A percentile compares a stretch with the other conserved stretches of the same genome.
These are phyloP conservation scores for Physaria fendleri DNA, from an alignment of 345 rosid species.

Conservation along the genomic window DNA sequence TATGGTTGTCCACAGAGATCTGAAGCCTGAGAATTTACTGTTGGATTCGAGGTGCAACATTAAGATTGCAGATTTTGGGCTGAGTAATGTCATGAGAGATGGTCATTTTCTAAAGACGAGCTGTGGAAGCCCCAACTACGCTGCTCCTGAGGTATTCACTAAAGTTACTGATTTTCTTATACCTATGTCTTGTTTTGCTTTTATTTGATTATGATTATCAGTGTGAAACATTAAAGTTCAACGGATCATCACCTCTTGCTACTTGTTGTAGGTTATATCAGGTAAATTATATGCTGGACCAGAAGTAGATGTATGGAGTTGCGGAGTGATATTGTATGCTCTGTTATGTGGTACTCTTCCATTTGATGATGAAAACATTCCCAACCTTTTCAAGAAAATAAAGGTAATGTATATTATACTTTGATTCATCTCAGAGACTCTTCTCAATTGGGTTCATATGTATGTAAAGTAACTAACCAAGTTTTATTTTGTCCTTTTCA, in stretches of 20 bases:
- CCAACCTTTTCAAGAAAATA: slow-evolving; percentile 85
- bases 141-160: slow-evolving; percentile 60
- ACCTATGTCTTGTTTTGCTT: not conserved
- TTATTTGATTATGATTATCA: not conserved
- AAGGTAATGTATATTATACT: slow-evolving; percentile 41
- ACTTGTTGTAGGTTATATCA: slow-evolving; percentile 61
- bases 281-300: slow-evolving; percentile 92
- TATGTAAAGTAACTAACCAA: not conserved
- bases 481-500: slow-evolving; percentile 24
- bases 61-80: slow-evolving; percentile 94
- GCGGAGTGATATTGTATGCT: slow-evolving; percentile 91
- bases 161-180: not conserved
- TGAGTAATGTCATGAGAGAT: slow-evolving; percentile 91
- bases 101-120: slow-evolving; percentile 91
- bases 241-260: not conserved
- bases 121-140: slow-evolving; percentile 97
- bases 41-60: slow-evolving; percentile 85
- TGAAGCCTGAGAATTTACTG: slow-evolving; percentile 91
- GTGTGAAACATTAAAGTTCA: not conserved
- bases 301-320: slow-evolving; percentile 99
- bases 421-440: not conserved
- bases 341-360: slow-evolving; percentile 92
- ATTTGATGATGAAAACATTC: slow-evolving; percentile 91
- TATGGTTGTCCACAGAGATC: slow-evolving; percentile 94
- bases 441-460: not conserved